phyloP scores from a whole-genome alignment of 805 yeast species.

The Pichia rugopelliculosa region DNA sequence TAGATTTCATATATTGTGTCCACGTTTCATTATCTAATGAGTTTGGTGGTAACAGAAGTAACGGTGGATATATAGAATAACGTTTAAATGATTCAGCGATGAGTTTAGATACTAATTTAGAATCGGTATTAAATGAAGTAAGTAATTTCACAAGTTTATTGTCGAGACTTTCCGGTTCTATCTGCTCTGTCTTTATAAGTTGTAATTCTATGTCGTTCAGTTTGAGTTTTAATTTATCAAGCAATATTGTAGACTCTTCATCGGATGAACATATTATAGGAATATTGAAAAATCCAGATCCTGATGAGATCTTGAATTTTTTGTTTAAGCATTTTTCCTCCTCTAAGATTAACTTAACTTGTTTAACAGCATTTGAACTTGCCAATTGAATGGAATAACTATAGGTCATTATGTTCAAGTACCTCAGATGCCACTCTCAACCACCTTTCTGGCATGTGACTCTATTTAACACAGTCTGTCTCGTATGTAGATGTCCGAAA shows the following conservation, averaged over 20 bases:
- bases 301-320: constrained; percentile 1
- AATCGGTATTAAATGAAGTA: not conserved
- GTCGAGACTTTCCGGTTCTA: not conserved
- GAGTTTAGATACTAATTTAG: not conserved
- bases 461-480: no score
- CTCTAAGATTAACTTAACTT: constrained; percentile 4
- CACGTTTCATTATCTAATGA: constrained; percentile 38
- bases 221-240: not conserved
- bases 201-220: not conserved
- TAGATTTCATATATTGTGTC: constrained; percentile 16
- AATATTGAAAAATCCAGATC: not conserved
- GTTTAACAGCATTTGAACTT: not conserved
- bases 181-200: not conserved
- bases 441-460: no score
- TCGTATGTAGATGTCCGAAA: no score
- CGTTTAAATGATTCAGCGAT: constrained; percentile 36
- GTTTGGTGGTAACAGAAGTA: constrained; percentile 48
- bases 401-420: not conserved
- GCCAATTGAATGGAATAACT: not conserved
- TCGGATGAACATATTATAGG: not conserved
- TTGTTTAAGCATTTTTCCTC: not conserved
- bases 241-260: not conserved
- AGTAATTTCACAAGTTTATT: not conserved
- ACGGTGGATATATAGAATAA: constrained; percentile 61
- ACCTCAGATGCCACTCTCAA: not conserved